These are phyloP conservation scores for Nymphaea colorata DNA, from an alignment of 164 flowering plant genomes.

Conservation along the genomic window DNA sequence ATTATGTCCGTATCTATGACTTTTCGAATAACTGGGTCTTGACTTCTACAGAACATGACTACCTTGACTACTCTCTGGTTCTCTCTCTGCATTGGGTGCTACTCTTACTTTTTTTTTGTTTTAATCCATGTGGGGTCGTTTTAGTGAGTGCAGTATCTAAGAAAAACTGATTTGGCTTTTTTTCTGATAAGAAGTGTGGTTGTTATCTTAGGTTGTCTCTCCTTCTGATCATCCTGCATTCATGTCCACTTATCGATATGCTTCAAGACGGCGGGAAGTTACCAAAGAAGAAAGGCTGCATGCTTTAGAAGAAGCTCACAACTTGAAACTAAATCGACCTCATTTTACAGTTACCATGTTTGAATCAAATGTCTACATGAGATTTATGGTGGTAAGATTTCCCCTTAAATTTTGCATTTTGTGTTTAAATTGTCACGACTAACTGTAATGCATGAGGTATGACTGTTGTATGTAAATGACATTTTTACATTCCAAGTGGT, in stretches of 20 bases:
- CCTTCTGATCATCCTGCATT: neutral
- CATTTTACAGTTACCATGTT: constrained; percentile 1
- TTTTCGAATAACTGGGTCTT: too few relatives aligned
- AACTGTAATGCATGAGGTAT: too few relatives aligned
- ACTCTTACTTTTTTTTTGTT: neutral
- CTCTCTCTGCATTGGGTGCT: too few relatives aligned
- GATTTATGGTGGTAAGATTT: constrained; percentile 2
- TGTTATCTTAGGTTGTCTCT: constrained; percentile 3
- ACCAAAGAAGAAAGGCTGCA: neutral
- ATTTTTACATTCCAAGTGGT: too few relatives aligned
- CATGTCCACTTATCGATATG: neutral
- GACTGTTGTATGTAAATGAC: too few relatives aligned
- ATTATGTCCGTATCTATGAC: too few relatives aligned
- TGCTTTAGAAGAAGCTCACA: constrained; percentile 2
- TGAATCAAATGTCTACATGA: neutral
- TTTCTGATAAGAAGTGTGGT: neutral
- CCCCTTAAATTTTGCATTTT: neutral
- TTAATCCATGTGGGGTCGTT: neutral
- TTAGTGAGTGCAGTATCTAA: neutral
- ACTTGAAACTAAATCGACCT: constrained; percentile 1
- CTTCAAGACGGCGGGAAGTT: constrained; percentile 1
- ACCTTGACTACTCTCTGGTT: too few relatives aligned
- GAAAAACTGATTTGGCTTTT: too few relatives aligned
- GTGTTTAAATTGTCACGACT: neutral
- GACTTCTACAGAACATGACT: too few relatives aligned